Percentiles rank a stretch among this genome's conserved stretches.
Evolutionary conservation across 371 early-diverging fungal genomes (phyloP).

Genomic region (Mucor racemosus): DNA sequence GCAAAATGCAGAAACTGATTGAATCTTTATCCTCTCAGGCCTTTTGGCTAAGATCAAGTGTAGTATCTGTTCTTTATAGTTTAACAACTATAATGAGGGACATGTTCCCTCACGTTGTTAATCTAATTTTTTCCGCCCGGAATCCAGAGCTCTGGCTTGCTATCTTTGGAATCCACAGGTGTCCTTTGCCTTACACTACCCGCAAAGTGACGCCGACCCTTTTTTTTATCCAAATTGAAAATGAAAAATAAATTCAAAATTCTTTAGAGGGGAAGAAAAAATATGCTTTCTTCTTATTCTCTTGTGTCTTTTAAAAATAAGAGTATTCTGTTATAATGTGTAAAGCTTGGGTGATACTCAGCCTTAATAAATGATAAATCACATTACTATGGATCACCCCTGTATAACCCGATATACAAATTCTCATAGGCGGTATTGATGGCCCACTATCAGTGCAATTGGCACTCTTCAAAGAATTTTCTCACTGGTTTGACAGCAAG

Average conservation of each 20-base stretch:
- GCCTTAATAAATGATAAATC: too few relatives aligned
- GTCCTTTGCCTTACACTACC: constrained; percentile 50
- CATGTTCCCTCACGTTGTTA: constrained; percentile 56
- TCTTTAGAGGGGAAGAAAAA: too few relatives aligned
- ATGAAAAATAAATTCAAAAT: constrained; percentile 9
- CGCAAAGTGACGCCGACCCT: constrained; percentile 45
- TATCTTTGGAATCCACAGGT: constrained; percentile 39
- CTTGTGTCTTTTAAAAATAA: too few relatives aligned
- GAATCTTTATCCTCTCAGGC: constrained; percentile 68
- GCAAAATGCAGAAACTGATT: constrained; percentile 24
- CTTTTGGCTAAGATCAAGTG: constrained; percentile 85
- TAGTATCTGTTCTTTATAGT: constrained; percentile 86
- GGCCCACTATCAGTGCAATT: too few relatives aligned
- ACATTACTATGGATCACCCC: too few relatives aligned
- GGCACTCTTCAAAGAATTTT: too few relatives aligned
- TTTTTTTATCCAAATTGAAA: constrained; percentile 19
- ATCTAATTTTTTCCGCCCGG: constrained; percentile 60
- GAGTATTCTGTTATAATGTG: too few relatives aligned
- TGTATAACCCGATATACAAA: too few relatives aligned
- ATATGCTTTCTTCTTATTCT: too few relatives aligned
- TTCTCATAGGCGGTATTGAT: too few relatives aligned
- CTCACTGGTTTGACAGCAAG: too few relatives aligned
- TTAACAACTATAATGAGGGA: constrained; percentile 69
- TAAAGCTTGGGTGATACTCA: too few relatives aligned
- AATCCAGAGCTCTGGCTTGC: constrained; percentile 45